Evolutionary conservation across 2,329 filamentous ascomycete species (phyloP).

Genomic region (Lojkania enalia): DNA sequence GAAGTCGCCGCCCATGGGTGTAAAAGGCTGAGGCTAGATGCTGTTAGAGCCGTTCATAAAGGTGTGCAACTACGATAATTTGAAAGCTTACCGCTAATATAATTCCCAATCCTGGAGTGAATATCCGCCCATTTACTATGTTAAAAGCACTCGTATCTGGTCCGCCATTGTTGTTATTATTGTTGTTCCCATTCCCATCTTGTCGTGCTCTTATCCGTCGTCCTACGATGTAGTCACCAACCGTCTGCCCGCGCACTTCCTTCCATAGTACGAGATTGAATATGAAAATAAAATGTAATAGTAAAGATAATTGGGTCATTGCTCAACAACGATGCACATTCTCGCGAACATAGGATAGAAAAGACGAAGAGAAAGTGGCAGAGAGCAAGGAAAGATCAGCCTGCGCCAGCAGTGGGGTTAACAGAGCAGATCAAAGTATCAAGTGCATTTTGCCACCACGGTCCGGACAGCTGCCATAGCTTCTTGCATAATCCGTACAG

Average conservation of each 20-base stretch:
- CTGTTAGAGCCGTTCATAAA: not conserved
- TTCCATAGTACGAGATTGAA: conserved; percentile 21
- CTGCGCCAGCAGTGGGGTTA: conserved; percentile 1
- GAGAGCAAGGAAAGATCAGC: conserved; percentile 4
- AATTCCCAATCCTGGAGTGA: conserved; percentile 69
- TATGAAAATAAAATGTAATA: conserved; percentile 17
- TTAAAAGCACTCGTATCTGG: conserved; percentile 52
- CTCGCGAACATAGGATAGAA: conserved; percentile 15
- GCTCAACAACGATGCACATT: conserved; percentile 35
- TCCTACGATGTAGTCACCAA: conserved; percentile 25
- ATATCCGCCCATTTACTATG: conserved; percentile 67
- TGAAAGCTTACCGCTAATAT: conserved; percentile 57
- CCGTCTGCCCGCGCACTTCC: conserved; percentile 30
- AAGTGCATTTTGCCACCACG: conserved; percentile 13
- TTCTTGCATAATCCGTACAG: conserved; percentile 11
- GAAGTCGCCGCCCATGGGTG: conserved; percentile 45
- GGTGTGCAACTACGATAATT: not conserved
- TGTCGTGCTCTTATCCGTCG: conserved; percentile 13
- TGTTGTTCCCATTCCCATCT: conserved; percentile 10
- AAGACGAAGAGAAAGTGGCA: conserved; percentile 7
- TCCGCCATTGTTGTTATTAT: conserved; percentile 21
- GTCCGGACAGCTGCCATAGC: conserved; percentile 9
- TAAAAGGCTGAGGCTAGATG: conserved; percentile 41
- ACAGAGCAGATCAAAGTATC: conserved; percentile 13
- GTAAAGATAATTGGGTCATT: conserved; percentile 28